Evolutionary conservation across 2,329 filamentous ascomycete genomes (phyloP), one percentile per base, ranked within the genome.

Genomic region (Pseudogymnoascus sp.): DNA sequence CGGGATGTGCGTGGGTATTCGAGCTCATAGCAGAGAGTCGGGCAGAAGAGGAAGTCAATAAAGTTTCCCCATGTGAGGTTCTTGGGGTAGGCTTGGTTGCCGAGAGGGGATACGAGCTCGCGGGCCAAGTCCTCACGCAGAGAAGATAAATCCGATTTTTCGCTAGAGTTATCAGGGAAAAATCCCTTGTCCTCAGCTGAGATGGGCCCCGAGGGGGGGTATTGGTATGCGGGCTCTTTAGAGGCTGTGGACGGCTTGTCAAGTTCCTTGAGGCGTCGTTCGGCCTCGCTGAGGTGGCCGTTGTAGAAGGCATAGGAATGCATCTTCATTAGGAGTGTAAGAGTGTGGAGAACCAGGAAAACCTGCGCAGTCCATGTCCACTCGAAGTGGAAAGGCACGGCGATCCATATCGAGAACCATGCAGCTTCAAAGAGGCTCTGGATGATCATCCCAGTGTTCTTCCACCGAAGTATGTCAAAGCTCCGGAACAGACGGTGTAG

Each of bases 301-400:
- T 97, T 97, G 79, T 99, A 99, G 75, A 97, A 99, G 23, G 91
- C 90, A 73, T 96, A 99, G 5, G 93, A 97, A 75, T 99, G 95
- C 86, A 97, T 95, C 81, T 99, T 99, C 95, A 99, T 99, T 60
- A 97, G 86, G 18, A 99, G 82, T 6, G 91, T 89, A 76, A 99
- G 86, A 46, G 92, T 89, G 76, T 99, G 95, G 36, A 99, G 81
- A 10, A 93, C 89, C 69, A 99, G 84, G 75, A 96, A 99, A 40
- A 99, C 95, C 73, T 97, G 95, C 2, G 93, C 88, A 0, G 95
- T 99, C 95, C 95, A 99, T 2, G 92, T 90, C 95, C 95, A 99
- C 61, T 89, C 82, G 7, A 96, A 81, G 69, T 88, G 75, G 68
- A 97, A 97, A 0, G 95, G 95, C 72, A 92, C 86, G 73, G 83